A percentile compares a stretch with the other conserved stretches of the same genome.
These are phyloP conservation scores for Penicillium canescens DNA, from an alignment of 495 filamentous ascomycete species.

Conservation along the genomic window DNA sequence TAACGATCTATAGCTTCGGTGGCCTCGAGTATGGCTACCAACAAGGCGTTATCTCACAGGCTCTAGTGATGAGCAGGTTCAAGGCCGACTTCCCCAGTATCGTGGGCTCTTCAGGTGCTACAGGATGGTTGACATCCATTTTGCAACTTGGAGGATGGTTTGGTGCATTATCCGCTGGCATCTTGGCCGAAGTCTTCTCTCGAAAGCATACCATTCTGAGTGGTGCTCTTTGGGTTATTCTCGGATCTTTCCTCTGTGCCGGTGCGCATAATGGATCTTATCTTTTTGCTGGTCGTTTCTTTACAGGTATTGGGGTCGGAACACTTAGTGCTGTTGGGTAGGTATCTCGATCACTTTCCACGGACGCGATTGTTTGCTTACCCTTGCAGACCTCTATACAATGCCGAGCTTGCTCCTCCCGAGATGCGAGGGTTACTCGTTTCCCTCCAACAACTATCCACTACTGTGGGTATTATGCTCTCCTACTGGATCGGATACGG, in stretches of 20 bases:
- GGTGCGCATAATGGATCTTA: slow-evolving; percentile 46
- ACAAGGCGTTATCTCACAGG: too few species aligned
- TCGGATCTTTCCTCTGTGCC: slow-evolving; percentile 66
- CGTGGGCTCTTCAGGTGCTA: too few species aligned
- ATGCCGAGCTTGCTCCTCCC: slow-evolving; percentile 36
- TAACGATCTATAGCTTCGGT: too few species aligned
- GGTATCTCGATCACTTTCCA: too few species aligned
- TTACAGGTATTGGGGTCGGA: slow-evolving; percentile 48
- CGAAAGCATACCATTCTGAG: slow-evolving; percentile 70
- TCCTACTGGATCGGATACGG: slow-evolving; percentile 73
- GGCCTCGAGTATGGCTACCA: too few species aligned
- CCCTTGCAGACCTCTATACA: slow-evolving; percentile 49
- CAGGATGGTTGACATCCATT: slow-evolving; percentile 68
- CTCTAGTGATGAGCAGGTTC: too few species aligned
- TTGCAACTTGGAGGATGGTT: slow-evolving; percentile 68
- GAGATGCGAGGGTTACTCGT: slow-evolving; percentile 64
- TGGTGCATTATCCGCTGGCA: slow-evolving; percentile 66
- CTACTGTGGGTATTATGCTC: slow-evolving; percentile 74
- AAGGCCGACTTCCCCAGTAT: too few species aligned
- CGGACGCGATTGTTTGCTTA: too few species aligned
- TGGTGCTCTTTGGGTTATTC: slow-evolving; percentile 61
- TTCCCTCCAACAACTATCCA: slow-evolving; percentile 72
- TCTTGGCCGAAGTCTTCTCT: slow-evolving; percentile 66
- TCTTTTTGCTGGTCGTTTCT: slow-evolving; percentile 69
- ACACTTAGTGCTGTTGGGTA: neutral